Evolutionary conservation across 805 yeast species (phyloP), one percentile per base, ranked within the genome.

Genomic region (Yueomyces sp.): DNA sequence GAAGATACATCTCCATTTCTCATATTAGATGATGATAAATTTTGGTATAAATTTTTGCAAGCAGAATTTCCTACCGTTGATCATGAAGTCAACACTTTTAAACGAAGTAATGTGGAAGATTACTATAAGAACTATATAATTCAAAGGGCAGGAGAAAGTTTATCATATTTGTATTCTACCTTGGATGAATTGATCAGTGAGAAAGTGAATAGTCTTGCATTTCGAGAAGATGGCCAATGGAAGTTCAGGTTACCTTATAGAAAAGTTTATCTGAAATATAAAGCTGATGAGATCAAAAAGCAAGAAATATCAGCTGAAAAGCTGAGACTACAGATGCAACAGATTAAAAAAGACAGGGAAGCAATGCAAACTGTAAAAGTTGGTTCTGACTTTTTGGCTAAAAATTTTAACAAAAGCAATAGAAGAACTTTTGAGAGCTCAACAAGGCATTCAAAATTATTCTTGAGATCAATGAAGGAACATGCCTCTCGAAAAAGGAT

Each of bases 21-120:
- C 28, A 49, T 66, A 1, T 55, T 67, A 39, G 70, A 67, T 36
- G 70, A 66, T 49, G 68, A 64, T 40, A 59, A 59, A 8, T 44
- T 63, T 2, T 67, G 72, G 72, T 44, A 44, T 3, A 44, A 49
- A 2, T 44, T 62, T 27, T 40, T 67, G 5, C 52, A 50, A 40
- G 53, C 47, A 36, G 65, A 67, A 27, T 67, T 60, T 46, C 66
- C 69, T 2, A 55, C 55, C n/a, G 56, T 61, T 49, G 53, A 58
- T 4, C 59, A 53, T 31, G 62, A 60, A 28, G 45, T 57, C 4
- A 66, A 44, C 44, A 52, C 61, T 1, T 49, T 59, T 3, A 55
- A 54, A 41, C 54, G 50, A 40, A 53, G 47, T 27, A 47, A 33
- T n/a, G 53, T 61, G 12, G 39, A 33, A 19, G 43, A 49, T 27